phyloP scores from a whole-genome alignment of 2,329 filamentous ascomycete species.

The Fusarium palustre region DNA sequence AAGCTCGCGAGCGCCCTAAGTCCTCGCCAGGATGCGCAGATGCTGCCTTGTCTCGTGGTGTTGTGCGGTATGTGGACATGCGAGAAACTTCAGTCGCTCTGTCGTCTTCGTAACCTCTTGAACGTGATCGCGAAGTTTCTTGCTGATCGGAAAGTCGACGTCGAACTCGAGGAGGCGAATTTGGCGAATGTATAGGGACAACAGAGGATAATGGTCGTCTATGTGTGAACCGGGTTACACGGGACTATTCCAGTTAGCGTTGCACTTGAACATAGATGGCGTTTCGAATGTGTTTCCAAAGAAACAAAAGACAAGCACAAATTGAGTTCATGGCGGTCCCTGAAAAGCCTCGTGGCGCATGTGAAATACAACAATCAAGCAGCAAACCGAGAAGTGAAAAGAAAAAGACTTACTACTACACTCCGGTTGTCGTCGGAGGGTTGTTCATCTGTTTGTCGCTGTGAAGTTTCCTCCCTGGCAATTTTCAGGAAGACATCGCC shows the following conservation, averaged over 20 bases:
- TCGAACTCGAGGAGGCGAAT: conserved; percentile 63
- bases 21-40: conserved; percentile 55
- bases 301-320: conserved; percentile 4
- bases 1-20: conserved; percentile 50
- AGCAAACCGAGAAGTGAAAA: conserved; percentile 6
- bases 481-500: conserved; percentile 71
- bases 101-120: conserved; percentile 59
- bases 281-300: not conserved
- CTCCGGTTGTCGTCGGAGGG: conserved; percentile 52
- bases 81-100: conserved; percentile 56
- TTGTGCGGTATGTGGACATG: conserved; percentile 59
- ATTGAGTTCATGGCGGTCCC: conserved; percentile 3
- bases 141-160: conserved; percentile 70
- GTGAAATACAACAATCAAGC: conserved; percentile 14
- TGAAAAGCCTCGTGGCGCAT: conserved; percentile 2
- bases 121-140: conserved; percentile 55
- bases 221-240: conserved; percentile 59
- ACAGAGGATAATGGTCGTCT: conserved; percentile 66
- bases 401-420: conserved; percentile 59
- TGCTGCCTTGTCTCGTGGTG: conserved; percentile 58
- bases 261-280: conserved; percentile 15
- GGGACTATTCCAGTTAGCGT: conserved; percentile 56
- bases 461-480: conserved; percentile 63
- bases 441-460: conserved; percentile 53
- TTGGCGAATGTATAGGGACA: conserved; percentile 60